Conservation (phyloP, 2,329 filamentous ascomycete species). For the Penicillium sp. region DNA sequence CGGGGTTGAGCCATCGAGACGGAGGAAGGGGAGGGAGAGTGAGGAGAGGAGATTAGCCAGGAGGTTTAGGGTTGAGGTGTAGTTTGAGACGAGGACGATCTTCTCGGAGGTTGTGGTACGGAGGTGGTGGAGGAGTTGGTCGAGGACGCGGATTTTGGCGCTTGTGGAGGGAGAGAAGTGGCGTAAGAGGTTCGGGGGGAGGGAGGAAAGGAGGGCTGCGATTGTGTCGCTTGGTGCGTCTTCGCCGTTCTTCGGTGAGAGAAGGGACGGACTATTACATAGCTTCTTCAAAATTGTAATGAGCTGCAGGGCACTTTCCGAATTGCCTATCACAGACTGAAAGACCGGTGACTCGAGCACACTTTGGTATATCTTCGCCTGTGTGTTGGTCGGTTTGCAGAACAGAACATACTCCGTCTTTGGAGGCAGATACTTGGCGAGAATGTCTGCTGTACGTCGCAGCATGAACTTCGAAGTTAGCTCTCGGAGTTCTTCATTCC, state of each 20-base stretch:
- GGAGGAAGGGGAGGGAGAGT: conserved; percentile 66
- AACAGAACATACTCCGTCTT: conserved; percentile 72
- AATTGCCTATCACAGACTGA: conserved; percentile 63
- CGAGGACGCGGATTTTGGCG: conserved; percentile 70
- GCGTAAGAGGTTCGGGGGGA: conserved; percentile 60
- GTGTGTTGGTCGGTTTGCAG: conserved; percentile 65
- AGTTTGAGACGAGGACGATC: conserved; percentile 76
- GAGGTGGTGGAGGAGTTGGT: conserved; percentile 67
- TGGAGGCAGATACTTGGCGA: conserved; percentile 67
- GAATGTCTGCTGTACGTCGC: conserved; percentile 68
- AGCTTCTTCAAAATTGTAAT: conserved; percentile 76
- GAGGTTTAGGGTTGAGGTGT: conserved; percentile 73
- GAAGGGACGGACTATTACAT: conserved; percentile 71
- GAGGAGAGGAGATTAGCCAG: conserved; percentile 65
- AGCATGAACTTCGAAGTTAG: conserved; percentile 69
- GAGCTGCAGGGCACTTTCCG: conserved; percentile 68
- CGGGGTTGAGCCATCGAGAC: conserved; percentile 71
- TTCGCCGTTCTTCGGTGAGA: conserved; percentile 57
- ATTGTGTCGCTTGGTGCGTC: conserved; percentile 55
- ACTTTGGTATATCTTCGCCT: conserved; percentile 65
- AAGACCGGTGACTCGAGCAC: conserved; percentile 70
- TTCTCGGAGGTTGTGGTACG: conserved; percentile 68
- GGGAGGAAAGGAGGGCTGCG: conserved; percentile 54
- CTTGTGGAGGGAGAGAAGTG: conserved; percentile 62
- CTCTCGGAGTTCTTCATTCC: conserved; percentile 64